A percentile compares a stretch with the other conserved stretches of the same genome.
phyloP scores from a whole-genome alignment of 371 early-diverging fungal species.

The Mycotypha africana region DNA sequence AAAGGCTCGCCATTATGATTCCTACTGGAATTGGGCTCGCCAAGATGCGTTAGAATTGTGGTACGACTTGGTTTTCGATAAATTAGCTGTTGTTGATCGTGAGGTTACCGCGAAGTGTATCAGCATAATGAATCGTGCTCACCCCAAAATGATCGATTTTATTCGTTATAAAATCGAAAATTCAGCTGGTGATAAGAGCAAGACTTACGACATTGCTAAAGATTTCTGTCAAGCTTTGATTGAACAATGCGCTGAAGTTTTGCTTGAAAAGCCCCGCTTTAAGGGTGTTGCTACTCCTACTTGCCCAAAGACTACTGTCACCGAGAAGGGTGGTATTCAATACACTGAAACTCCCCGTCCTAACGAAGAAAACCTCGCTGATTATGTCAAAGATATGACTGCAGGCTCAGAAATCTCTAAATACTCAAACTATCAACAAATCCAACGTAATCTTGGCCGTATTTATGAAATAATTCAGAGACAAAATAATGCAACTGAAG shows the following conservation, averaged over 20 bases:
- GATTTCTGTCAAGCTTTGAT: constrained; percentile 77
- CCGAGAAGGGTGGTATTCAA: constrained; percentile 76
- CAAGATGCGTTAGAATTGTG: constrained; percentile 88
- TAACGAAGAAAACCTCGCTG: constrained; percentile 61
- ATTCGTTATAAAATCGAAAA: constrained; percentile 84
- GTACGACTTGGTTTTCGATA: constrained; percentile 91
- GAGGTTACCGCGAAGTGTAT: constrained; percentile 89
- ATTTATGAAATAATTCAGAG: constrained; percentile 76
- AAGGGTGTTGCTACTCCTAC: constrained; percentile 81
- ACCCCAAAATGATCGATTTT: constrained; percentile 73
- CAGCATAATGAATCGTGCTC: constrained; percentile 90
- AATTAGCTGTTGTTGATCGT: constrained; percentile 85
- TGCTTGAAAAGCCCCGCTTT: constrained; percentile 76
- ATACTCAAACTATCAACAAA: constrained; percentile 67
- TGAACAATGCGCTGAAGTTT: constrained; percentile 82
- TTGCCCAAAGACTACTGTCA: constrained; percentile 73
- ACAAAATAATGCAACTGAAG: constrained; percentile 71
- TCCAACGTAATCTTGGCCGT: constrained; percentile 72
- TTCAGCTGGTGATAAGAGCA: constrained; percentile 70
- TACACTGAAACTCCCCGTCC: constrained; percentile 77
- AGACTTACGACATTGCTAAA: constrained; percentile 79
- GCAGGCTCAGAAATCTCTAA: constrained; percentile 65
- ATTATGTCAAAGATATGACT: constrained; percentile 70
- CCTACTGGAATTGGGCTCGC: constrained; percentile 97
- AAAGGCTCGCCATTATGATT: constrained; percentile 90